phyloP scores from a whole-genome alignment of 495 filamentous ascomycete species.

The Podospora comata region DNA sequence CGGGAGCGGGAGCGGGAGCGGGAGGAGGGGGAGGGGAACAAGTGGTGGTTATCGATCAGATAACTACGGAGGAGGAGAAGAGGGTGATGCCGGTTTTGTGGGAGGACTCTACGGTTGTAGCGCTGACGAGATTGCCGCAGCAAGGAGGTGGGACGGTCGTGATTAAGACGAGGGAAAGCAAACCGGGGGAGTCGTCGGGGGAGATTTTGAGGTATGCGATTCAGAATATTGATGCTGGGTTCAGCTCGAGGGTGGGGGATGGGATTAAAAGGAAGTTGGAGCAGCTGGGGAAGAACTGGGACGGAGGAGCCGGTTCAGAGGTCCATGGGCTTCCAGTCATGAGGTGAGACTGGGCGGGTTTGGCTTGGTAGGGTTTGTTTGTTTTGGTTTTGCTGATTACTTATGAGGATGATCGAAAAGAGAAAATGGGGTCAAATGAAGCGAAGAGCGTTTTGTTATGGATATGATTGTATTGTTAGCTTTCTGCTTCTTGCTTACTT shows the following conservation, averaged over 20 bases:
- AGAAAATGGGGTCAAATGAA: neutral
- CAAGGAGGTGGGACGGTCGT: constrained; percentile 33
- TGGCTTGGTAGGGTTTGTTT: neutral
- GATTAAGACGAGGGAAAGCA: neutral
- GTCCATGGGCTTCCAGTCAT: constrained; percentile 15
- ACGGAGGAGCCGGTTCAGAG: constrained; percentile 2
- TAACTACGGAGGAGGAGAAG: constrained; percentile 37
- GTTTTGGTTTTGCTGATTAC: neutral
- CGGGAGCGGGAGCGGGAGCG: constrained; percentile 22
- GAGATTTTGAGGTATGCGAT: constrained; percentile 45
- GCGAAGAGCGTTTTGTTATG: neutral
- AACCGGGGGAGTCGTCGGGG: constrained; percentile 31
- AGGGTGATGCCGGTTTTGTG: constrained; percentile 39
- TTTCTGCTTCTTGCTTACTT: neutral
- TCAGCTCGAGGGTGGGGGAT: constrained; percentile 42
- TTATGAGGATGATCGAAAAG: neutral
- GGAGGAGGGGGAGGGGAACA: neutral
- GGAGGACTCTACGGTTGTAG: constrained; percentile 36
- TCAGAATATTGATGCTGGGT: constrained; percentile 44
- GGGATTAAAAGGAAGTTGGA: constrained; percentile 48
- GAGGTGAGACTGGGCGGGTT: neutral
- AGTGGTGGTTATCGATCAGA: constrained; percentile 39
- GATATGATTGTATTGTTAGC: neutral
- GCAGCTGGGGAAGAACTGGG: constrained; percentile 35
- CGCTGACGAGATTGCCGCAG: constrained; percentile 29